Evolutionary conservation across 352 stramenopile genomes (phyloP), one percentile per base, ranked within the genome.

Genomic region (Aphanomyces astaci): DNA sequence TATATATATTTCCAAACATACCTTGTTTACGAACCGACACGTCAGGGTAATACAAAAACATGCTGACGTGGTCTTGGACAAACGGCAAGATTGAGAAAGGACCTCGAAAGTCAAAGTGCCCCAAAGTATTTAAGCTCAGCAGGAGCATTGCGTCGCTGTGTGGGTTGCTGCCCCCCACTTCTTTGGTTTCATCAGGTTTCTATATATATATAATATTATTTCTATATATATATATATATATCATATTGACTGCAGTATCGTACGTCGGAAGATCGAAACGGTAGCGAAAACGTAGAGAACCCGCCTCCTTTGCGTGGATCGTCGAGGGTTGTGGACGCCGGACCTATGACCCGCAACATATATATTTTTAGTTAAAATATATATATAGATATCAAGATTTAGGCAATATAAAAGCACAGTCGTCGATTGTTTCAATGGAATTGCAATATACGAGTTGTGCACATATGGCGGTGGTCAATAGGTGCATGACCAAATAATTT

Each of bases 81-180:
- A 98, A 98, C 7, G 96, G 95, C 45, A 99, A 73, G 5, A 99
- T 73, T 55, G 90, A 96, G 52, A 98, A 94, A n/a, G 82, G 92
- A 13, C 89, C 84, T 57, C 87, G 89, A 60, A 97, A 95, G 63
- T 90, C 83, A 73, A 99, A 98, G 56, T 84, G 95, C 64, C 93
- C 93, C 19, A 99, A 75, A 5, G 96, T 98, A 36, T 84, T 80
- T 4, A 99, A 73, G 33, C 25, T 39, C 40, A 92, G 96, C 48
- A 98, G 76, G 43, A 98, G 74, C 43, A 91, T 88, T 45, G 63
- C 62, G 19, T 46, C 27, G 55, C 56, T 56, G 64, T 71, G 10
- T 43, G 28, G 28, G 52, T n/a, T n/a, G n/a, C n/a, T n/a, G n/a
- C n/a, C n/a, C n/a, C n/a, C n/a, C n/a, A n/a, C n/a, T n/a, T n/a